These are phyloP conservation scores for Penicillium waksmanii DNA, from an alignment of 495 filamentous ascomycete genomes.

Conservation along the genomic window DNA sequence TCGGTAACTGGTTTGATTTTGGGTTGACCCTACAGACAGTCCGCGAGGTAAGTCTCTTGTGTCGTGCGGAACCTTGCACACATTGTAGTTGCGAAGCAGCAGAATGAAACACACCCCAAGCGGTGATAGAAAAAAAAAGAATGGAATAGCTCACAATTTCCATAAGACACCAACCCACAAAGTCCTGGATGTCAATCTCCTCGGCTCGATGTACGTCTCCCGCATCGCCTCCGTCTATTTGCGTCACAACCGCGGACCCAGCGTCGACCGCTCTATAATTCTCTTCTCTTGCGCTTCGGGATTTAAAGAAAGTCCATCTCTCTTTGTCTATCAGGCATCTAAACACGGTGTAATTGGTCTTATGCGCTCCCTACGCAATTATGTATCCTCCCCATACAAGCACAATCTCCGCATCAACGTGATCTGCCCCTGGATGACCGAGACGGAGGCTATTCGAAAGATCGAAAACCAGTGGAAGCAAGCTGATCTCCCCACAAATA, in stretches of 20 bases:
- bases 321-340: constrained; percentile 52
- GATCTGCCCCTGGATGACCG: constrained; percentile 59
- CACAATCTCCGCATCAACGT: constrained; percentile 54
- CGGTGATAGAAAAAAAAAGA: background rate
- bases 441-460: constrained; percentile 46
- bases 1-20: constrained; percentile 50
- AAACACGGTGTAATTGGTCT: constrained; percentile 56
- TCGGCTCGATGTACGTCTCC: constrained; percentile 51
- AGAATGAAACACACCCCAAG: background rate
- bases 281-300: constrained; percentile 50
- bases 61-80: background rate
- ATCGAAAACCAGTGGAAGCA: constrained; percentile 47
- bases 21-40: constrained; percentile 39
- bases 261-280: constrained; percentile 48
- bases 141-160: background rate
- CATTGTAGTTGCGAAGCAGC: background rate
- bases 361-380: constrained; percentile 49
- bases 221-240: constrained; percentile 51
- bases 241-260: constrained; percentile 44
- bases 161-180: constrained; percentile 45
- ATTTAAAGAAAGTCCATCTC: constrained; percentile 50
- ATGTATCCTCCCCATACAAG: constrained; percentile 40
- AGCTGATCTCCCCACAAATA: constrained; percentile 51
- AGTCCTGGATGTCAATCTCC: constrained; percentile 54
- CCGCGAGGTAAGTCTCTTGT: constrained; percentile 33